Evolutionary conservation across 352 stramenopile genomes (phyloP), one percentile per base, ranked within the genome.

Genomic region (Globisporangium orthogonon): DNA sequence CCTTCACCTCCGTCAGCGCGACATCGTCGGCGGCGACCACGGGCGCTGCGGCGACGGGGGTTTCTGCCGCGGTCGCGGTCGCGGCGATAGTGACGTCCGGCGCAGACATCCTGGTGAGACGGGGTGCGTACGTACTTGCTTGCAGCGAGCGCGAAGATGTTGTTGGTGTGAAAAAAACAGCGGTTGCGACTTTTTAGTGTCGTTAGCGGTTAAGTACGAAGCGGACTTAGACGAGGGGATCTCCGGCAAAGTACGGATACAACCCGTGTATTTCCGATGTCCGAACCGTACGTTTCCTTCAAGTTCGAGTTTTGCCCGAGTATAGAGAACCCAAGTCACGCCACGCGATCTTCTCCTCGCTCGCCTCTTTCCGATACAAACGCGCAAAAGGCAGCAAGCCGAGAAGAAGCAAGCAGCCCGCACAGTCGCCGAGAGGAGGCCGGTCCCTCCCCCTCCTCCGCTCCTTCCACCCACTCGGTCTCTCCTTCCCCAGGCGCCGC

Each of bases 1-100:
- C 53, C 65, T 90, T 90, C 61, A 90, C 66, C 30, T 65, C 65
- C 2, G 58, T 58, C 51, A 88, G 67, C 47, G 69, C 60, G 31
- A 87, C 67, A 57, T 86, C 76, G 57, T 84, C 76, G 47, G 63
- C 65, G 17, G 58, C 28, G 45, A 50, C 60, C 13, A 74, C 55
- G 23, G 23, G 23, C 23, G 23, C 23, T 23, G 23, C 23, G 7
- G 44, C n/a, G 44, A 18, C 33, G 33, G 33, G 33, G 6, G 33
- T 9, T 37, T 5, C 44, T 28, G 30, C 44, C n/a, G 44, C 18
- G 13, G 44, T 18, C 2, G 43, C 43, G 43, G 40, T 17, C 4
- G 40, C 14, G 15, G 43, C 43, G 43, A 11, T 18, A 11, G 35
- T 14, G 18, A 30, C 43, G 43, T 48, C 44, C 7, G 11, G 44